Conservation (phyloP, 2,329 filamentous ascomycete genomes). For the Spiromastix sp. region DNA sequence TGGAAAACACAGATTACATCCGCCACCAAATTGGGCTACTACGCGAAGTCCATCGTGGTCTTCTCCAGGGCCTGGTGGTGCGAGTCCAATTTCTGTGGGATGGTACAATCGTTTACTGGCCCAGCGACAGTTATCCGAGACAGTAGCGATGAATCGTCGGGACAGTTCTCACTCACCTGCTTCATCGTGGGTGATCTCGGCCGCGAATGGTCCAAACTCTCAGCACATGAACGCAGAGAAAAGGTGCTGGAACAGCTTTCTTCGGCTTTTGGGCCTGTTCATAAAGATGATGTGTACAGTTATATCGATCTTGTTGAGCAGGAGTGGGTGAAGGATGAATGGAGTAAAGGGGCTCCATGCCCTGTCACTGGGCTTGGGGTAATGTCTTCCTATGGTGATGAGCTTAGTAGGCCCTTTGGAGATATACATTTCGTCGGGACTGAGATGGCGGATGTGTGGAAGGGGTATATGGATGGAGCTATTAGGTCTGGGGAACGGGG, state of each 20-base stretch:
- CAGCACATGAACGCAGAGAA: conserved; percentile 13
- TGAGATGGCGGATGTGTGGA: conserved; percentile 43
- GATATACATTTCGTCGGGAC: conserved; percentile 46
- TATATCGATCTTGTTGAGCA: conserved; percentile 17
- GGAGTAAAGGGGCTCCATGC: conserved; percentile 28
- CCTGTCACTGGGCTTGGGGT: conserved; percentile 26
- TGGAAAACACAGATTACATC: conserved; percentile 19
- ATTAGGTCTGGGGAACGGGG: conserved; percentile 41
- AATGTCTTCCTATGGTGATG: conserved; percentile 19
- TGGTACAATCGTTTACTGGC: conserved; percentile 27
- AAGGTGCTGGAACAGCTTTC: conserved; percentile 23
- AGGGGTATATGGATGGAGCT: conserved; percentile 50
- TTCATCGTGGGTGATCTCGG: conserved; percentile 30
- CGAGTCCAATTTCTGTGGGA: conserved; percentile 24
- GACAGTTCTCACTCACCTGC: conserved; percentile 26
- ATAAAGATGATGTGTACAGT: conserved; percentile 9
- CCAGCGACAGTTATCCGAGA: conserved; percentile 32
- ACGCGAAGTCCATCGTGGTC: conserved; percentile 29
- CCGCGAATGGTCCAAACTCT: conserved; percentile 22
- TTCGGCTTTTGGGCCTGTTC: conserved; percentile 19
- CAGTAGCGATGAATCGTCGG: conserved; percentile 21
- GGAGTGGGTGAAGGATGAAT: conserved; percentile 30
- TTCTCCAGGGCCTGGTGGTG: conserved; percentile 33
- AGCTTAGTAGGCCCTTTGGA: conserved; percentile 23
- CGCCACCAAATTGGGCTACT: conserved; percentile 24